Base-by-base conservation (phyloP, 106 monocot genomes). In the Platanthera guangdongensis region DNA sequence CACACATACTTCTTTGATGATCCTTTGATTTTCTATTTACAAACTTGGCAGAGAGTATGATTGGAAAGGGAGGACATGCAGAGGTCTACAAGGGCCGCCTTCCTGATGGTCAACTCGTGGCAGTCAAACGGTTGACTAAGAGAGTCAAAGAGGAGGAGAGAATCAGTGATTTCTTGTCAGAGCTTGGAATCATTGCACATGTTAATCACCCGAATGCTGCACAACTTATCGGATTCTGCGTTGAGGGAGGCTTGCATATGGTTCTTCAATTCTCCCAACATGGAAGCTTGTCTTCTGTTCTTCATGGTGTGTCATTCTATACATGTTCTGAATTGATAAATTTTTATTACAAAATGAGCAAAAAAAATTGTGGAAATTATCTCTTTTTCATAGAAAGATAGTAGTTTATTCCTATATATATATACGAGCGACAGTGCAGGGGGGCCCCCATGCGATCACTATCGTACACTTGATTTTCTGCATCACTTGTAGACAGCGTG, bases 31-130 rank as follows among this genome's bases (percentile, higher is more conserved):
- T 16, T 64, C 2, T 3, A 65, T 65, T 65, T 65, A 12, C 65
- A 65, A 65, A 65, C 11, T 65, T 65, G 13, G 60, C 80, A 99
- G 97, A 88, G 54, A 90, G 80, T n/a, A 68, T 94, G 76, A 87
- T 99, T 52, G 97, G 97, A n/a, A 94, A 92, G 52, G 97, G 97
- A 63, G 97, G 97, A 7, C 94, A 99, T 81, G 97, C 97, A 15
- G 86, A 92, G 75, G 97, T 99, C 8, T 99, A 94, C 75, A 86
- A 84, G 64, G 97, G 97, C 9, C 71, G 79, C 22, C 82, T 94
- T 57, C 73, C 79, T 9, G 88, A 94, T 57, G 94, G 92, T 6
- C 89, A 90, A 62, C 73, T 99, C 10, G 89, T 99, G 11, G 97
- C 97, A 5, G 92, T 99, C 78, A 99, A 99, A 81, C 91, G 78